Percentiles rank a stretch among this genome's conserved stretches.
Evolutionary conservation across 768 basidiomycete species (phyloP).

Genomic region (Leccinum longicurvipes): DNA sequence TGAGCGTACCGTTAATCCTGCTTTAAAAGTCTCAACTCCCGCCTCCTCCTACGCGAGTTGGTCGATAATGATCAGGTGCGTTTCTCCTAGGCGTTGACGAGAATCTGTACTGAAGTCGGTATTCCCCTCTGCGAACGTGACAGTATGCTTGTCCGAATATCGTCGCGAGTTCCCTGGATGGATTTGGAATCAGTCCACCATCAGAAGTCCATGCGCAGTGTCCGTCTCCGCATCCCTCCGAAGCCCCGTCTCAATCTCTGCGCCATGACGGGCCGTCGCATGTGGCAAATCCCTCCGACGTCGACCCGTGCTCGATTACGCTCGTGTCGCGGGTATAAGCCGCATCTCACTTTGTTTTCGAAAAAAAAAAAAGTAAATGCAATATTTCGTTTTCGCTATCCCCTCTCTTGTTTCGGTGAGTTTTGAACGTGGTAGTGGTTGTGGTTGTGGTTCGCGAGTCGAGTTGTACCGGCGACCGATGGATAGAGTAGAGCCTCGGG

Average conservation of each 20-base stretch:
- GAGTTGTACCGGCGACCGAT: not conserved
- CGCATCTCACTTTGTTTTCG: not conserved
- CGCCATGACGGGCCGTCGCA: not conserved
- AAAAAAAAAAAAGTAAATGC: not conserved
- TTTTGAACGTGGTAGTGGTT: not conserved
- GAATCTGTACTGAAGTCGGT: not conserved
- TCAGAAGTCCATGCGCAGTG: slow-evolving; percentile 7
- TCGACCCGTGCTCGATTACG: slow-evolving; percentile 12
- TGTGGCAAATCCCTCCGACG: not conserved
- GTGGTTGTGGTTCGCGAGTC: not conserved
- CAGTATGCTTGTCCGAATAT: slow-evolving; percentile 28
- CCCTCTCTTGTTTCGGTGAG: not conserved
- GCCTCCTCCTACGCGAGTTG: slow-evolving; percentile 26
- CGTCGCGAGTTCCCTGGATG: slow-evolving; percentile 19
- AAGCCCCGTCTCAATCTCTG: not conserved
- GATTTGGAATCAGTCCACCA: slow-evolving; percentile 13
- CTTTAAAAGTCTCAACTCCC: slow-evolving; percentile 27
- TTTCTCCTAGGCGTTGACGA: not conserved
- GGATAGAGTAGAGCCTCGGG: not conserved
- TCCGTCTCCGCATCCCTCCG: slow-evolving; percentile 10
- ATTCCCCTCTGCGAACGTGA: not conserved
- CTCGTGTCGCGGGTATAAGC: slow-evolving; percentile 15
- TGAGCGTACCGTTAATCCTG: not conserved
- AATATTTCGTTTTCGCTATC: not conserved
- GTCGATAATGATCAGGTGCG: slow-evolving; percentile 25